Percentiles rank a stretch among this genome's conserved stretches.
These are phyloP conservation scores for Eremomyces bilateralis DNA, from an alignment of 495 filamentous ascomycete genomes.

Conservation along the genomic window DNA sequence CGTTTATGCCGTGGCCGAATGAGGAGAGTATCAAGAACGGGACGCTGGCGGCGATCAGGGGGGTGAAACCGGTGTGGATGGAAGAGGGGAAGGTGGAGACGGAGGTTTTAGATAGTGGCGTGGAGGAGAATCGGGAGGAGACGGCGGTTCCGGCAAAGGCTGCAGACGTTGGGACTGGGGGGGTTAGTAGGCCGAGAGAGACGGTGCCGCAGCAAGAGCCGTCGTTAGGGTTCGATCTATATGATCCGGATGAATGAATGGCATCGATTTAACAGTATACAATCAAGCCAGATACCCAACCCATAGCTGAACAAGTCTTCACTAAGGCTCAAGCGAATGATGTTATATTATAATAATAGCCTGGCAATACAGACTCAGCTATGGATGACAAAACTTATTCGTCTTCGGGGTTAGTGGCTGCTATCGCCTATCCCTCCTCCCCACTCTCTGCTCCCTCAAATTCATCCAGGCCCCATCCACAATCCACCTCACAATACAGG, in stretches of 20 bases:
- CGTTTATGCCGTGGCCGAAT: slow-evolving; percentile 47
- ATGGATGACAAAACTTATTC: too few relatives aligned
- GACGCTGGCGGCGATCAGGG: slow-evolving; percentile 36
- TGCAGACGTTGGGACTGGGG: slow-evolving; percentile 20
- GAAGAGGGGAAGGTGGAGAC: slow-evolving; percentile 35
- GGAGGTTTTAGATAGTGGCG: slow-evolving; percentile 23
- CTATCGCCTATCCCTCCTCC: too few relatives aligned
- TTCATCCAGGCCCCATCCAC: too few relatives aligned
- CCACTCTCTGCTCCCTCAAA: too few relatives aligned
- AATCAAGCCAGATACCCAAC: too few relatives aligned
- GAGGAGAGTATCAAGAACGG: slow-evolving; percentile 40
- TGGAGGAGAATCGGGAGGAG: slow-evolving; percentile 23
- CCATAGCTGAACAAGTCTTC: too few relatives aligned
- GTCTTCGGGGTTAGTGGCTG: too few relatives aligned
- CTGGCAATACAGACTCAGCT: too few relatives aligned
- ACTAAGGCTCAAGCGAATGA: too few relatives aligned
- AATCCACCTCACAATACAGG: too few relatives aligned
- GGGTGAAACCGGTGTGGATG: slow-evolving; percentile 29
- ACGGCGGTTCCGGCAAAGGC: slow-evolving; percentile 22
- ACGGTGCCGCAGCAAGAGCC: background rate
- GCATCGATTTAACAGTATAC: too few relatives aligned
- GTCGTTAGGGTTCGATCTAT: slow-evolving; percentile 3
- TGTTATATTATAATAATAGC: too few relatives aligned
- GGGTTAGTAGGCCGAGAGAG: slow-evolving; percentile 14
- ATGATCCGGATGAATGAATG: slow-evolving; percentile 6